Evolutionary conservation across 805 yeast genomes (phyloP).

Genomic region (Ogataea parapolymorpha): DNA sequence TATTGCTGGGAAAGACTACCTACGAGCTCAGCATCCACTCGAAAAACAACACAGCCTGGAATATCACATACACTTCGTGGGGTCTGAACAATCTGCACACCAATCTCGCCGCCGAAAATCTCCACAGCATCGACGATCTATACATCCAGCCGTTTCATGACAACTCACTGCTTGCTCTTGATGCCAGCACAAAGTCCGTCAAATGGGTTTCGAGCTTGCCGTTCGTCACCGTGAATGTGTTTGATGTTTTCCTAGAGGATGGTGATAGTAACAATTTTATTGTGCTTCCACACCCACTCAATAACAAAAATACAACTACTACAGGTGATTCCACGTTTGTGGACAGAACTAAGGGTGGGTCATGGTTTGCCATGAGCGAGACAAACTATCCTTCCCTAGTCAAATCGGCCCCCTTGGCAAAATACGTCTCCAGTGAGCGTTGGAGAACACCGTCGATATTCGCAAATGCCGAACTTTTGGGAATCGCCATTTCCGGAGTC

Average conservation of each 20-base stretch:
- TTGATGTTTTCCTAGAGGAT: conserved; percentile 57
- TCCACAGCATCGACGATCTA: conserved; percentile 63
- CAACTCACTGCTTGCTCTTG: conserved; percentile 71
- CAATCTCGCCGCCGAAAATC: conserved; percentile 45
- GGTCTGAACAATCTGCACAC: conserved; percentile 83
- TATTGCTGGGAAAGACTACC: conserved; percentile 67
- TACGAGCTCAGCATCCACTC: conserved; percentile 78
- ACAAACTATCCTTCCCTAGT: conserved; percentile 76
- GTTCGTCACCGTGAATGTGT: conserved; percentile 68
- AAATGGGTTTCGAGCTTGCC: conserved; percentile 78
- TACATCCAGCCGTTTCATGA: conserved; percentile 85
- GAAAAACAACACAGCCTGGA: conserved; percentile 69
- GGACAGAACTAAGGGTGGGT: conserved; percentile 56
- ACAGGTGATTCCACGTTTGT: conserved; percentile 52
- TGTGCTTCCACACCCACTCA: conserved; percentile 68
- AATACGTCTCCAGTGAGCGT: conserved; percentile 47
- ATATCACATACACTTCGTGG: conserved; percentile 84
- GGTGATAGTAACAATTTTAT: conserved; percentile 37
- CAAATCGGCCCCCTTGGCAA: conserved; percentile 71
- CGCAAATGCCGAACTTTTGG: conserved; percentile 37
- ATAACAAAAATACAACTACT: conserved; percentile 14
- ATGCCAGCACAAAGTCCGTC: conserved; percentile 63
- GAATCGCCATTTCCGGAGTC: conserved; percentile 48
- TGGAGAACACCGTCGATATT: conserved; percentile 41
- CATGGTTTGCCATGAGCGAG: conserved; percentile 88